These are phyloP conservation scores for Ormosia emarginata DNA, from an alignment of 306 rosid species.

Conservation along the genomic window DNA sequence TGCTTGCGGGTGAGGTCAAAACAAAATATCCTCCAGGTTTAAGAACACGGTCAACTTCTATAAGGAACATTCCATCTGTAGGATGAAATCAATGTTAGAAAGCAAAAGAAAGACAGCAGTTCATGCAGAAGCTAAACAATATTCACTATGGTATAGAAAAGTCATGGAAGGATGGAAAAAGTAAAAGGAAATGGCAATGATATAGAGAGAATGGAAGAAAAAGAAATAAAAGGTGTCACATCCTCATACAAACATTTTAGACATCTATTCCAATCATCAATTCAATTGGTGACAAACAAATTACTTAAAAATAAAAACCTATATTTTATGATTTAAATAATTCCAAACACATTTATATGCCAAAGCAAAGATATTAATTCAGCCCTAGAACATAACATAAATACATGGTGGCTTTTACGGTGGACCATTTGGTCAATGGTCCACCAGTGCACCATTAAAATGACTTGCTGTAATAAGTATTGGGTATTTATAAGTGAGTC, in stretches of 20 bases:
- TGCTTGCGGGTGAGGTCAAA: slow-evolving; percentile 76
- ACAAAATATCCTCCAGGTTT: slow-evolving; percentile 99
- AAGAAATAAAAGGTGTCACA: not conserved
- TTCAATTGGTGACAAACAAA: not conserved
- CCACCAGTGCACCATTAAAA: too few relatives aligned
- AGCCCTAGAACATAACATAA: not conserved
- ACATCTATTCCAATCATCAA: not conserved
- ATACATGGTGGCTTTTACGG: too few relatives aligned
- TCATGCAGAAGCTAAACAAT: not conserved
- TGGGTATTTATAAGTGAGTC: too few relatives aligned
- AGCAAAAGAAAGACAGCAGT: not conserved
- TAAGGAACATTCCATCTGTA: slow-evolving; percentile 75
- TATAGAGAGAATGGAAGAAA: slow-evolving; percentile 10
- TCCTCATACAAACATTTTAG: not conserved
- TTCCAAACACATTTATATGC: not conserved
- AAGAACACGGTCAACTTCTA: slow-evolving; percentile 94
- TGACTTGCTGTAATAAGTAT: too few relatives aligned
- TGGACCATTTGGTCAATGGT: too few relatives aligned
- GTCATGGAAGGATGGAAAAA: not conserved
- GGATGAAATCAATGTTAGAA: slow-evolving; percentile 31
- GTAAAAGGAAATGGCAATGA: not conserved
- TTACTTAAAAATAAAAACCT: not conserved
- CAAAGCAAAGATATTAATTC: not conserved
- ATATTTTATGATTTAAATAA: not conserved
- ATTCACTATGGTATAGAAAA: slow-evolving; percentile 2